Base-by-base conservation (phyloP, 352 stramenopile genomes). In the Halophytophthora batemanensis region DNA sequence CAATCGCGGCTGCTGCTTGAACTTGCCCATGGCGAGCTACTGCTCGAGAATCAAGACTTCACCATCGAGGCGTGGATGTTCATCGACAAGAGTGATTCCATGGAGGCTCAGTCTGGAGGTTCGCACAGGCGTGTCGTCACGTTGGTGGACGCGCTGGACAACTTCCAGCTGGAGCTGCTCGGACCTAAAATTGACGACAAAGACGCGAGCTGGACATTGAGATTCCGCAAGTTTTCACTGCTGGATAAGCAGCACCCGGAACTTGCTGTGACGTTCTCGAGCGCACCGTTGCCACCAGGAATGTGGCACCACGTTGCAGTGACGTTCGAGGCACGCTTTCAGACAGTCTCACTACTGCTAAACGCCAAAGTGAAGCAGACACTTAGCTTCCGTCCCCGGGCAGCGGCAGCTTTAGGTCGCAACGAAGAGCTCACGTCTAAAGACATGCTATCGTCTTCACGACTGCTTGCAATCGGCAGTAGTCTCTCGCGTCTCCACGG, bases 41-140 rank as follows among this genome's bases (percentile, higher is more conserved):
- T 28, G 4, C n/a, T 64, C 3, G 45, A 56, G 28, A 50, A 57
- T 7, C 64, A 68, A 33, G 40, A 63, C 7, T 60, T 82, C n/a
- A 78, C 67, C 1, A 48, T 86, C 29, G 71, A 82, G 1, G 66
- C 44, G 1, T 82, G 64, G 67, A 17, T 86, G 2, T 53, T 52
- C 38, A 64, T 83, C 25, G 46, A 68, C n/a, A 22, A 61, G 21
- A 4, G 38, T 21, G 31, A 28, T 6, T 39, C 43, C 38, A 2
- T 38, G 25, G 2, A 6, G 11, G 33, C 19, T 17, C 17, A 36
- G 13, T 49, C 39, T 13, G 37, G 59, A 31, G 25, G 4, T 31
- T 8, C 25, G 8, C 25, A 19, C 37, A 42, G 38, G 22, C 35
- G 51, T 37, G 55, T 56, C 6, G 60, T 77, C 43, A 68, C 59